Percentiles rank a stretch among this genome's conserved stretches.
Conservation (phyloP, 2,329 filamentous ascomycete genomes). For the Ascochyta fabae region DNA sequence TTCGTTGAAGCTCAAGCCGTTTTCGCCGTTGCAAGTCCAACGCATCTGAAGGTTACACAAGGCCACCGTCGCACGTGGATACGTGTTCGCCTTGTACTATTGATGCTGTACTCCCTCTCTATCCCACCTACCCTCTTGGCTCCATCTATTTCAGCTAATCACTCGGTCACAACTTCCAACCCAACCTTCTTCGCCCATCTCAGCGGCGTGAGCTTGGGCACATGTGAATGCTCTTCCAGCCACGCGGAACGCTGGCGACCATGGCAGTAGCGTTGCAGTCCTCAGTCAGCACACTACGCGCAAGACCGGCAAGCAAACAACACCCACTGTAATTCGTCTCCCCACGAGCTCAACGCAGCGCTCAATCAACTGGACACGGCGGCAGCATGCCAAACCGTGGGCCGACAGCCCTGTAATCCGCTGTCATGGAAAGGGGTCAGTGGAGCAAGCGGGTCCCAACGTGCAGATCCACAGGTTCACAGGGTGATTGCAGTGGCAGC, state of each 20-base stretch:
- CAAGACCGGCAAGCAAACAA: background rate
- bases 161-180: background rate
- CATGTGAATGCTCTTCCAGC: background rate
- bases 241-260: background rate
- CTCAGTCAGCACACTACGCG: background rate
- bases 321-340: background rate
- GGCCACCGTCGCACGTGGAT: conserved; percentile 6
- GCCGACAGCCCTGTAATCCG: conserved; percentile 7
- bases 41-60: background rate
- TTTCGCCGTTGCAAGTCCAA: background rate
- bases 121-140: conserved; percentile 5
- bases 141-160: conserved; percentile 8
- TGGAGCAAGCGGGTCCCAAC: conserved; percentile 3
- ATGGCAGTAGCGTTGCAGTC: background rate
- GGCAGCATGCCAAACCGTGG: conserved; percentile 4
- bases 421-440: conserved; percentile 9
- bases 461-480: conserved; percentile 15
- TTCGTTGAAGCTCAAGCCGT: background rate
- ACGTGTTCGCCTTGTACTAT: conserved; percentile 6
- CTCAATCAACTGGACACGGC: conserved; percentile 14
- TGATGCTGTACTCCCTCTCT: conserved; percentile 8
- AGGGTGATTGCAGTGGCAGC: conserved; percentile 12
- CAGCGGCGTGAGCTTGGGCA: background rate
- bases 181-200: conserved; percentile 1
- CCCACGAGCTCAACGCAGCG: background rate